phyloP scores from a whole-genome alignment of 331 rosid species.

The Quercus lobata region DNA sequence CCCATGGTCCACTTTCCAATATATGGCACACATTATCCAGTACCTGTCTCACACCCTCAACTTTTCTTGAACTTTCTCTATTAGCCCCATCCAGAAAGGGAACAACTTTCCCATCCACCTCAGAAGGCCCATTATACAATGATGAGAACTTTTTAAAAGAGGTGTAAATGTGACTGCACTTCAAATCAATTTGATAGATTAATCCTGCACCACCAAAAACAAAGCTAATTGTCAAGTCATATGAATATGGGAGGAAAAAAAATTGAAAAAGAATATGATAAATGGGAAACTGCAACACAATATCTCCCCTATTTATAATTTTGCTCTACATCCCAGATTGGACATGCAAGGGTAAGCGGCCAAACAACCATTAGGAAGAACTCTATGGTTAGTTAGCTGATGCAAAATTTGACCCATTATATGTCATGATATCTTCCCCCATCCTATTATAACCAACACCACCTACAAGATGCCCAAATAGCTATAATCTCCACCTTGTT shows the following conservation, averaged over 20 bases:
- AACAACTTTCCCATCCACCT: conserved; percentile 27
- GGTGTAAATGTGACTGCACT: conserved; percentile 21
- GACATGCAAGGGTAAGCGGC: background rate
- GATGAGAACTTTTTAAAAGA: conserved; percentile 32
- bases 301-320: background rate
- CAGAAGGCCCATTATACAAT: conserved; percentile 48
- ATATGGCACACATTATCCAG: conserved; percentile 60
- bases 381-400: background rate
- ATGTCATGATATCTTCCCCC: background rate
- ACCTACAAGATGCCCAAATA: background rate
- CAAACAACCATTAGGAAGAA: background rate
- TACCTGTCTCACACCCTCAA: conserved; percentile 33
- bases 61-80: conserved; percentile 26
- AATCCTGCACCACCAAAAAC: conserved; percentile 39
- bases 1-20: conserved; percentile 68
- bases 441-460: background rate
- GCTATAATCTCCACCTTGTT: background rate
- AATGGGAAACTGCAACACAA: background rate
- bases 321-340: background rate
- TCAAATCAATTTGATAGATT: conserved; percentile 25
- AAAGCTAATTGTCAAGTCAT: background rate
- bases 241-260: background rate
- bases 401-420: background rate
- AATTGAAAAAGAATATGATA: background rate
- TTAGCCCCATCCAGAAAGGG: conserved; percentile 19